Conservation (phyloP, 805 yeast genomes). For the Candida tibetensis region DNA sequence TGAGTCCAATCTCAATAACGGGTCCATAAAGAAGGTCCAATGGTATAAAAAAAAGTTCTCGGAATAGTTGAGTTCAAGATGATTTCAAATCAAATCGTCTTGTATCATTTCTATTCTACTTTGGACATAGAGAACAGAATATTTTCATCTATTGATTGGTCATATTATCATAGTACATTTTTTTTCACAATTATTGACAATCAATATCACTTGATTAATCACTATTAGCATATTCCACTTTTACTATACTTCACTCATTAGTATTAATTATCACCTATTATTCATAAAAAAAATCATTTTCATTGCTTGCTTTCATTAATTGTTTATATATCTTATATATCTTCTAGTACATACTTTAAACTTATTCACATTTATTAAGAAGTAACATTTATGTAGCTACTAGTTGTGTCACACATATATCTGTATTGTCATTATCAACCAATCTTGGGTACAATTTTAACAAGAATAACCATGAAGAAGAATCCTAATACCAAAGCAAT, state of each 20-base stretch:
- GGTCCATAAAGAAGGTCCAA: too few species aligned
- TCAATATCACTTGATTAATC: neutral
- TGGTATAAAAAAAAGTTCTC: too few species aligned
- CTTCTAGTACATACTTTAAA: neutral
- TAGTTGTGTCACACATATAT: too few species aligned
- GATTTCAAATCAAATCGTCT: too few species aligned
- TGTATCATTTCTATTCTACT: too few species aligned
- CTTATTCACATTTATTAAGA: too few species aligned
- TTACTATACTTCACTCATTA: conserved; percentile 5
- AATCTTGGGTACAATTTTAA: conserved; percentile 37
- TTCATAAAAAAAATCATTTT: neutral
- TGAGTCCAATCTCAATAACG: too few species aligned
- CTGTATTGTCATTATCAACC: conserved; percentile 2
- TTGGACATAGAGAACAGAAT: too few species aligned
- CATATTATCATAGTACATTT: too few species aligned
- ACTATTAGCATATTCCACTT: conserved; percentile 4
- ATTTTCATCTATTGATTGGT: too few species aligned
- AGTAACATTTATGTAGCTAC: too few species aligned
- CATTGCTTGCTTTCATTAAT: conserved; percentile 1
- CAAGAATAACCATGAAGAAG: conserved; percentile 30
- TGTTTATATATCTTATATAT: neutral
- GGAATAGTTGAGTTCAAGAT: too few species aligned
- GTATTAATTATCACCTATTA: conserved; percentile 6
- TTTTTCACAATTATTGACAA: neutral
- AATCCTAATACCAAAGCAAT: conserved; percentile 25